Conservation (phyloP, 371 early-diverging fungal species). For the Synchytrium microbalum region DNA sequence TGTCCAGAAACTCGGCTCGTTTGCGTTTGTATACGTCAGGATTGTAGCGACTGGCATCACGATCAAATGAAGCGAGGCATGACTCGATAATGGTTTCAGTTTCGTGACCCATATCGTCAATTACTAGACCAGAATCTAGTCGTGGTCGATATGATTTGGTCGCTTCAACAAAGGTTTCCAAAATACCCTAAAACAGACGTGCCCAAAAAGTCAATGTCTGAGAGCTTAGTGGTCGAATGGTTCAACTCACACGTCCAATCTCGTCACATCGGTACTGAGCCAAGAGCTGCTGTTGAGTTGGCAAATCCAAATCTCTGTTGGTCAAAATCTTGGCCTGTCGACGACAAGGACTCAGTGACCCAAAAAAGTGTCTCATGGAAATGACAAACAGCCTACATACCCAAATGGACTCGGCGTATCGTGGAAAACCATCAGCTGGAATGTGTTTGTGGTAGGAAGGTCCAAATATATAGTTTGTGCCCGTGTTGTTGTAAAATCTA, state of each 20-base stretch:
- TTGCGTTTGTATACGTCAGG: conserved; percentile 81
- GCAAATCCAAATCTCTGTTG: conserved; percentile 93
- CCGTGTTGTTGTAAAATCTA: conserved; percentile 61
- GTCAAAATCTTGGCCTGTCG: conserved; percentile 62
- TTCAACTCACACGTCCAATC: conserved; percentile 58
- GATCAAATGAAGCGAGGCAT: conserved; percentile 70
- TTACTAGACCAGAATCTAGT: conserved; percentile 68
- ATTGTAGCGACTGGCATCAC: conserved; percentile 84
- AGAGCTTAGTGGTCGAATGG: too few species aligned
- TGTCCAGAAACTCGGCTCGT: conserved; percentile 66
- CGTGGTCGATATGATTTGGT: conserved; percentile 54
- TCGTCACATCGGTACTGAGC: conserved; percentile 98
- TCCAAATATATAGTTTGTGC: conserved; percentile 75
- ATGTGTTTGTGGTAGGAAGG: conserved; percentile 83
- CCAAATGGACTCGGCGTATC: conserved; percentile 90
- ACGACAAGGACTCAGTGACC: too few species aligned
- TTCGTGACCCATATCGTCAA: conserved; percentile 65
- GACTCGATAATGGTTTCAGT: conserved; percentile 48
- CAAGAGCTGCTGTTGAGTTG: conserved; percentile 93
- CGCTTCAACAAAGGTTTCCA: conserved; percentile 55
- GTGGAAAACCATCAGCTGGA: conserved; percentile 90
- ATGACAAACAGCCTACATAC: too few species aligned
- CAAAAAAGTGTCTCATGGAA: not conserved
- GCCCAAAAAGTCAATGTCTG: not conserved
- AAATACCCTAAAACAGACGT: conserved; percentile 62